Base-by-base conservation (phyloP, 176 grass and related monocot species). In the Leersia perrieri region DNA sequence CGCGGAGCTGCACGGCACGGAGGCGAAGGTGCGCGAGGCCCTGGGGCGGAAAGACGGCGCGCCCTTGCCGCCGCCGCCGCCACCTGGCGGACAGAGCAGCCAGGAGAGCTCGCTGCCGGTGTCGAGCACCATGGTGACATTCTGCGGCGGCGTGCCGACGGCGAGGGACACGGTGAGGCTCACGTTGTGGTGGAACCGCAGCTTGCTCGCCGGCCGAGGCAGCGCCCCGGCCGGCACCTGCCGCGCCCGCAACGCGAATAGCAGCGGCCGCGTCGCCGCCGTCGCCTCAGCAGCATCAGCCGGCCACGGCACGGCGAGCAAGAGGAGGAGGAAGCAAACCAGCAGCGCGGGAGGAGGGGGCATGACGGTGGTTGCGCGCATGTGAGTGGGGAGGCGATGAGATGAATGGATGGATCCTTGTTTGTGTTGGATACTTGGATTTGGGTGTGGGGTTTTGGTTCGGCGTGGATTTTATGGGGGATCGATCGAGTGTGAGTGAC, bases 81-180 rank as follows among this genome's bases (percentile, higher is more conserved):
- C 68, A 1, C 40, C 34, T 25, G 65, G 44, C 11, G 62, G 44
- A 76, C 92, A 98, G 66, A 90, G 90, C 14, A 98, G 84, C 95
- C 95, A 98, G 10, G 95, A 93, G 10, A 98, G 95, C 92, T 98
- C 95, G 78, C 95, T 98, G 32, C 95, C 95, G 8, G 95, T 98
- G 84, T 98, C 95, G 47, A 98, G 90, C 68, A 98, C 92, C 88
- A 98, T 80, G 5, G 92, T 90, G 14, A 94, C 86, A 66, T 95
- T 98, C 85, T 98, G 95, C 20, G 86, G 90, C 66, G 92, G 95
- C 32, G 84, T 95, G 49, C 95, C 95, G 22, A 94, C 90, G 15
- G 92, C 78, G 40, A 98, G 86, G 7, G 92, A 93, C 25, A 98
- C 90, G 4, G 95, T 98, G 33, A 98, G 87, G 81, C 83, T 94